Base-by-base conservation (phyloP, 2,329 filamentous ascomycete genomes). In the Talaromyces islandicus region DNA sequence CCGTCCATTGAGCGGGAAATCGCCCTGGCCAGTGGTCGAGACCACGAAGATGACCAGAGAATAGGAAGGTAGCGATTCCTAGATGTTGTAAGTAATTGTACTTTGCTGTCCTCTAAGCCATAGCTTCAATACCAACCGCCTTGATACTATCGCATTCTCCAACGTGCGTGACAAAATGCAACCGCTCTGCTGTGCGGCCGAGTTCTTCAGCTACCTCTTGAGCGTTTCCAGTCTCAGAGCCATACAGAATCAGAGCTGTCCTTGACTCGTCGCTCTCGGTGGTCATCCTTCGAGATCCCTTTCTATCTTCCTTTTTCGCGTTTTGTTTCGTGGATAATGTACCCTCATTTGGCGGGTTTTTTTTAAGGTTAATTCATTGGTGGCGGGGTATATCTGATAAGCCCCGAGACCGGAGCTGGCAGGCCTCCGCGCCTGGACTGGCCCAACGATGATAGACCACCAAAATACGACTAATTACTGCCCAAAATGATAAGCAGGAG, bases 11-110 rank as follows among this genome's bases (percentile, higher is more conserved):
- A 85, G 85, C 2, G 94, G 94, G 71, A 97, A 83, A 65, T 97
- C 92, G 6, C 94, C 94, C 76, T 99, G 93, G 5, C 94, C 94
- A 0, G 94, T 96, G 0, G 94, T 99, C 5, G 94, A 95, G 21
- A 95, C 80, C 62, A 91, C 86, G 68, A 99, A 90, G 56, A 97
- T 80, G 1, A 69, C 71, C 11, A 75, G 62, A 6, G 70, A 71
- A 54, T 77, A 74, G 0, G 67, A 68, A n/a, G 60, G 62, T n/a
- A 79, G 66, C 0, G 62, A 58, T 32, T 72, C 70, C 75, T 77
- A 59, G 6, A 10, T 30, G 12, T 38, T 14, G 27, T 29, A 32
- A 60, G 54, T 59, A 25, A 19, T 38, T 43, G 10, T 9, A 19
- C 32, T n/a, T n/a, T n/a, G 7, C 7, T 3, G 14, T 6, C 11